Base-by-base conservation (phyloP, 202 grass and related monocot species). In the Carex arenaria region DNA sequence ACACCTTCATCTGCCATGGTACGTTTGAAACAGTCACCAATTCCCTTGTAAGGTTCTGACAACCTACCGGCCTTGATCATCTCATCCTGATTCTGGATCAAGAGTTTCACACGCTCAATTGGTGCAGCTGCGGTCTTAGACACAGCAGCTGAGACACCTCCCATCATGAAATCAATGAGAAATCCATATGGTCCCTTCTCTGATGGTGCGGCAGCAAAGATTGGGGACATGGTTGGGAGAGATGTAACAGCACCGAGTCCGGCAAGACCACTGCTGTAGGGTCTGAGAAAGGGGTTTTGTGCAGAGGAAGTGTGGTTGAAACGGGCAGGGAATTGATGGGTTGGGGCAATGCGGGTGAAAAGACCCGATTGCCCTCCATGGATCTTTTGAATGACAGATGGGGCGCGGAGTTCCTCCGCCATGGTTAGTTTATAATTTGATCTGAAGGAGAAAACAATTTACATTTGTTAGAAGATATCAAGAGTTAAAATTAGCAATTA, bases 1-100 rank as follows among this genome's bases (percentile, higher is more conserved):
- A 90, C 0, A 64, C 90, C 90, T 70, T 92, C 90, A 73, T 92
- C 87, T 49, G 85, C 85, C 2, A 87, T 66, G 1, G 90, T 92
- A 9, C 90, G 85, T 15, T 15, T 79, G 80, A 92, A 92, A 79
- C 90, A 92, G 8, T 92, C 88, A 26, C 73, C 88, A 59, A 92
- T 92, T 13, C 90, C 90, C 74, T 92, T 92, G 80, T 92, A 92
- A 0, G 90, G 88, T 53, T 92, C 82, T 80, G 90, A 92, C 31
- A 92, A 87, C 74, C 88, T 89, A 12, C 90, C 90, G 13, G 64
- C 11, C 79, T 90, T 92, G 54, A 92, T 69, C 90, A 92, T 92
- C 71, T 92, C 90, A 64, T 90, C 90, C 61, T 92, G 90, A 83
- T 92, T 92, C 79, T 90, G 88, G 75, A 92, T 92, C 85, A 92